These are phyloP conservation scores for Pseudogymnoascus sp. DNA, from an alignment of 2,329 filamentous ascomycete genomes.

Conservation along the genomic window DNA sequence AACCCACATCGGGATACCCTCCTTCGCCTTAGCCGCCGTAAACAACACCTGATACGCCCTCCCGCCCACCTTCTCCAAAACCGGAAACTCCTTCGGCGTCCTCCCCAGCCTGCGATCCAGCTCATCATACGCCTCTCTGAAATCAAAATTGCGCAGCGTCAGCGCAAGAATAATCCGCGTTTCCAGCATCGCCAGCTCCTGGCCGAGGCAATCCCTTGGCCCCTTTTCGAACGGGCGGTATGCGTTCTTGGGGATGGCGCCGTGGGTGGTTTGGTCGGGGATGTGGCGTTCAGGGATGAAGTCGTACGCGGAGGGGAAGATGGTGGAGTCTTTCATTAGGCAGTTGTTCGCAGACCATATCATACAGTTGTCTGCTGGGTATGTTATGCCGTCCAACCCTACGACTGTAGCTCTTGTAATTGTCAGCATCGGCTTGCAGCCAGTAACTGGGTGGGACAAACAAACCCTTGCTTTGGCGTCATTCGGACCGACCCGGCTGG, in stretches of 20 bases:
- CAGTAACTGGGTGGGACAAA: neutral
- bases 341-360: conserved; percentile 1
- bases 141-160: conserved; percentile 39
- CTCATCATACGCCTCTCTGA: conserved; percentile 32
- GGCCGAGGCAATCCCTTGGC: conserved; percentile 45
- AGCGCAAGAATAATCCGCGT: conserved; percentile 38
- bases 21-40: conserved; percentile 21
- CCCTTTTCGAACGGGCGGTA: conserved; percentile 42
- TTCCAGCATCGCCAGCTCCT: conserved; percentile 42
- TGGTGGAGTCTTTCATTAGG: neutral
- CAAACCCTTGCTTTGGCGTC: neutral
- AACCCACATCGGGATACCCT: conserved; percentile 19
- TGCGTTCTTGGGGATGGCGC: neutral
- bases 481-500: conserved; percentile 11
- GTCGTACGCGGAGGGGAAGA: neutral
- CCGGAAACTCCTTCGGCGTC: conserved; percentile 17
- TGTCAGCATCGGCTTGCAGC: neutral
- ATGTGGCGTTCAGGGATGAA: conserved; percentile 17
- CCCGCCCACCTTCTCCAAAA: conserved; percentile 15
- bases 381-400: neutral
- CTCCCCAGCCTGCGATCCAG: conserved; percentile 19
- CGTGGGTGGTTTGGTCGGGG: neutral
- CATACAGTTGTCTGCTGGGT: conserved; percentile 10
- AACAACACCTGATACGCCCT: conserved; percentile 20
- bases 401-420: neutral